These are phyloP conservation scores for Claviceps sp. DNA, from an alignment of 2,329 filamentous ascomycete species.

Conservation along the genomic window DNA sequence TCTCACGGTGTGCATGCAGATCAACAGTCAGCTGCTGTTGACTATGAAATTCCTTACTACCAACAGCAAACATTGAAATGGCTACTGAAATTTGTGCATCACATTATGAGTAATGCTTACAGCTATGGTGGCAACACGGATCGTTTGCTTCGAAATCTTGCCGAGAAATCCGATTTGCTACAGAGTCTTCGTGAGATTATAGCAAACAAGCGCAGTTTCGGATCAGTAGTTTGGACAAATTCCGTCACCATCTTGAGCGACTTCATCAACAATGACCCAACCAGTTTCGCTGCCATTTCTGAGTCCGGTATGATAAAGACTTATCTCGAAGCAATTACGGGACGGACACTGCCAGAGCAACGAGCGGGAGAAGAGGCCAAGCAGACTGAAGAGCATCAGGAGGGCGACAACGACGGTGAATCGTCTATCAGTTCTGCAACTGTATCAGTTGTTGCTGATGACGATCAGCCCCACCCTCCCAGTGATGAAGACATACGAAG, in stretches of 20 bases:
- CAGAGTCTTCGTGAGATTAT: constrained; percentile 69
- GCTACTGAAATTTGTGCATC: constrained; percentile 90
- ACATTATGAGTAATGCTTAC: constrained; percentile 74
- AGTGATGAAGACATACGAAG: constrained; percentile 34
- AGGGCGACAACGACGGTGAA: constrained; percentile 23
- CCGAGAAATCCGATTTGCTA: constrained; percentile 80
- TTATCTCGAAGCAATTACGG: constrained; percentile 70
- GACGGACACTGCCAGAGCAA: constrained; percentile 27
- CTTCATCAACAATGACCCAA: constrained; percentile 98
- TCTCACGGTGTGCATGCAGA: constrained; percentile 59
- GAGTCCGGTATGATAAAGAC: constrained; percentile 84
- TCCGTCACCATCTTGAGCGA: constrained; percentile 83
- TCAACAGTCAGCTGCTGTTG: constrained; percentile 66
- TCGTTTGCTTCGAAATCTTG: constrained; percentile 78
- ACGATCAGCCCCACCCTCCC: constrained; percentile 38
- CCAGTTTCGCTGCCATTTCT: constrained; percentile 88
- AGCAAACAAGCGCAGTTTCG: constrained; percentile 65
- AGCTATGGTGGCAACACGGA: constrained; percentile 69
- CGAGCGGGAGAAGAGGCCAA: constrained; percentile 16
- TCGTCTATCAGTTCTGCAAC: constrained; percentile 27
- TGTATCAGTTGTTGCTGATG: constrained; percentile 21
- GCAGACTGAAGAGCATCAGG: constrained; percentile 17
- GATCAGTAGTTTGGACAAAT: constrained; percentile 91
- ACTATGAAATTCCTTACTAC: constrained; percentile 87
- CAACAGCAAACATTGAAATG: constrained; percentile 89